A percentile compares a stretch with the other conserved stretches of the same genome.
These are phyloP conservation scores for Rutstroemia sp. DNA, from an alignment of 2,329 filamentous ascomycete species.

Conservation along the genomic window DNA sequence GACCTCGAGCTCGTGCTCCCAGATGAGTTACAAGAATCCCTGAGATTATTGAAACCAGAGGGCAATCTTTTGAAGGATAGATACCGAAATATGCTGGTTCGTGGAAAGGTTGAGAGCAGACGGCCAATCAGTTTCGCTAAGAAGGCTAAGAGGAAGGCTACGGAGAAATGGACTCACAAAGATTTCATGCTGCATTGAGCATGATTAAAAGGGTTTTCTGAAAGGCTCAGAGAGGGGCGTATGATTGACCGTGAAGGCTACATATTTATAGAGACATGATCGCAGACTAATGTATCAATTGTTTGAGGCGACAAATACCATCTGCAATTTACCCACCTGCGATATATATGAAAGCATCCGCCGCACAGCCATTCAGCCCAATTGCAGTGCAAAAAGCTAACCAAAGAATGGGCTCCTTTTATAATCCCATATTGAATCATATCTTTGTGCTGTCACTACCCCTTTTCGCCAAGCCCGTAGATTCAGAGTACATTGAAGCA, in stretches of 20 bases:
- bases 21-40: slow-evolving; percentile 74
- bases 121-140: slow-evolving; percentile 73
- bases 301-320: too few relatives aligned
- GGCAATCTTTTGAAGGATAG: slow-evolving; percentile 92
- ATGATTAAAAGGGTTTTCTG: neutral
- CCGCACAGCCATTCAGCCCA: too few relatives aligned
- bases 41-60: slow-evolving; percentile 81
- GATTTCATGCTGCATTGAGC: slow-evolving; percentile 55
- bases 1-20: slow-evolving; percentile 73
- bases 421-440: too few relatives aligned
- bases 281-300: neutral
- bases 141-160: slow-evolving; percentile 72
- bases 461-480: too few relatives aligned
- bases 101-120: slow-evolving; percentile 82
- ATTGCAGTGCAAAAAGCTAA: too few relatives aligned
- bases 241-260: neutral
- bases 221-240: neutral
- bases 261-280: neutral
- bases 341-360: too few relatives aligned
- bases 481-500: too few relatives aligned
- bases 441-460: too few relatives aligned
- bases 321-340: too few relatives aligned
- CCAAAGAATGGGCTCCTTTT: too few relatives aligned
- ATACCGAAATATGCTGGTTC: slow-evolving; percentile 80
- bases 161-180: slow-evolving; percentile 98